A percentile compares a stretch with the other conserved stretches of the same genome.
phyloP scores from a whole-genome alignment of 129 eudicot genomes.

The Heracleum sosnowskyi region DNA sequence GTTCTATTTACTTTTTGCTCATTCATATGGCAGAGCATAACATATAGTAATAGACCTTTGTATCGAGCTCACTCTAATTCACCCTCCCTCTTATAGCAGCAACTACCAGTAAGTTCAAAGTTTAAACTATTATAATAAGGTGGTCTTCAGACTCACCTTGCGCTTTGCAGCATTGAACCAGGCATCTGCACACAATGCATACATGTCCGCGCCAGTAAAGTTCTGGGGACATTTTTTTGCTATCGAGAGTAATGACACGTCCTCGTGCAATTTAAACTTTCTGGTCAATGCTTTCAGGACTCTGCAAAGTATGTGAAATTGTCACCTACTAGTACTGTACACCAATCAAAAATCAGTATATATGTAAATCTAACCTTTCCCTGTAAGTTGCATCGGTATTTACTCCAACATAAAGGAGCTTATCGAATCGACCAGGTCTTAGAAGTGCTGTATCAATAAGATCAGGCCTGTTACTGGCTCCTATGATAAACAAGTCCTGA shows the following conservation, averaged over 20 bases:
- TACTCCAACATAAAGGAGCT: constrained; percentile 96
- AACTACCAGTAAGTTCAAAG: not conserved
- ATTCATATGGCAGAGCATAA: not conserved
- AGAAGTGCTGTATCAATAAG: constrained; percentile 92
- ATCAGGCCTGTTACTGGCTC: constrained; percentile 97
- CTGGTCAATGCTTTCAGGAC: constrained; percentile 86
- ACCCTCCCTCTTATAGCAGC: not conserved
- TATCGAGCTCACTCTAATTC: not conserved
- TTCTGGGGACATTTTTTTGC: constrained; percentile 86
- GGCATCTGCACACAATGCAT: constrained; percentile 98
- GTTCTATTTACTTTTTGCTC: not conserved
- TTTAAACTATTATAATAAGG: not conserved
- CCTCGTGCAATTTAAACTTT: constrained; percentile 85
- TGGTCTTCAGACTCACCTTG: constrained; percentile 38
- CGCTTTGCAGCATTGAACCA: constrained; percentile 99
- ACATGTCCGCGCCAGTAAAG: constrained; percentile 98
- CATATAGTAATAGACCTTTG: not conserved
- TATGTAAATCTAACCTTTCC: constrained; percentile 52
- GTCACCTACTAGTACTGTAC: constrained; percentile 13
- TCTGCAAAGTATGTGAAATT: constrained; percentile 31
- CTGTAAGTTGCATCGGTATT: constrained; percentile 75
- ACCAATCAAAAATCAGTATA: not conserved
- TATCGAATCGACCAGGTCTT: constrained; percentile 99
- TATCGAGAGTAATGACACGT: constrained; percentile 60
- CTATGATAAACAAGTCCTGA: constrained; percentile 88